Base-by-base conservation (phyloP, 495 filamentous ascomycete species). In the Astrothelium subdiscretum region DNA sequence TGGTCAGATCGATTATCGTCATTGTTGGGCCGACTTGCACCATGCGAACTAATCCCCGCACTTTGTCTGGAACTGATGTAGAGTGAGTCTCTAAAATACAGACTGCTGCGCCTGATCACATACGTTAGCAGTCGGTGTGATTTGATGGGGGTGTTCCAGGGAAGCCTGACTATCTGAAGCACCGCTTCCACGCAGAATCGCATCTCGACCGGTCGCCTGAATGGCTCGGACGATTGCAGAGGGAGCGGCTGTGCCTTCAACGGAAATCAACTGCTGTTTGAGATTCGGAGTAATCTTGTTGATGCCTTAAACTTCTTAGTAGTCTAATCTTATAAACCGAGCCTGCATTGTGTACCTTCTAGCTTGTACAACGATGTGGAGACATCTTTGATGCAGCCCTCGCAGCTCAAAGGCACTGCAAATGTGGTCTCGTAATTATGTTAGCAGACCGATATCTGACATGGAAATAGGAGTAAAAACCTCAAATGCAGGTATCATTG, bases 71-170 rank as follows among this genome's bases (percentile, higher is more conserved):
- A 43, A 76, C 72, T 43, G 70, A 60, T 51, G 73, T 61, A 58
- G 84, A 80, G 74, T 95, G 92, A 31, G 90, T 95, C 77, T 98
- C 92, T 65, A 97, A 86, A 71, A 98, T 97, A 74, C 90, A 95
- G 35, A 98, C 94, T 35, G 94, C 94, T 26, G 92, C 91, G 71
- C 83, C 90, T 94, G 71, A 59, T 62, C 59, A 31, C 15, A 20
- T 20, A 58, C n/a, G 62, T 69, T 62, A 67, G 65, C 54, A 43
- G 13, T 31, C 35, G 31, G n/a, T 29, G 54, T 43, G 48, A 42
- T 26, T 59, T 61, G 31, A 29, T 24, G 29, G 48, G 31, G 5
- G 62, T 54, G 62, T 60, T 58, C 64, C 52, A 29, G 60, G 35
- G 57, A 38, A 64, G 31, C 78, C 87, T 69, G 79, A 92, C 90